These are phyloP conservation scores for Saturnispora bothae DNA, from an alignment of 805 yeast genomes.

Conservation along the genomic window DNA sequence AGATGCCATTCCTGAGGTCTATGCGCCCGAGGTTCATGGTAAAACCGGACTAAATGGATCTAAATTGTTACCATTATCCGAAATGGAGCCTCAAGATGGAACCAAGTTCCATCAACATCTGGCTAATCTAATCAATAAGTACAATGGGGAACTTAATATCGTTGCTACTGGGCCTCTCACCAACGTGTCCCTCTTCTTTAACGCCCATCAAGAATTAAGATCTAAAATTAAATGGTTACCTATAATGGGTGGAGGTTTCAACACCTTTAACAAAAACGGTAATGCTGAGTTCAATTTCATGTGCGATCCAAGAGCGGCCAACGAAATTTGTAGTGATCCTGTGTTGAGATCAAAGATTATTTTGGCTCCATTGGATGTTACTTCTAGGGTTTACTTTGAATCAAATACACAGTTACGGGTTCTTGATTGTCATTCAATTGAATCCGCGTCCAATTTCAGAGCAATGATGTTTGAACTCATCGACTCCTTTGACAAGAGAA, in stretches of 20 bases:
- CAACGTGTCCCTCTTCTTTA: slow-evolving; percentile 49
- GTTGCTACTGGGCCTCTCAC: slow-evolving; percentile 76
- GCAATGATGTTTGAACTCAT: slow-evolving; percentile 44
- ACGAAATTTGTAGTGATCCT: slow-evolving; percentile 39
- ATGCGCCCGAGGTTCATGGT: slow-evolving; percentile 65
- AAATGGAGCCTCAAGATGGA: slow-evolving; percentile 14
- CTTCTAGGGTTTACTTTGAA: slow-evolving; percentile 54
- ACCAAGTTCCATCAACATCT: slow-evolving; percentile 20
- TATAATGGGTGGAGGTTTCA: slow-evolving; percentile 68
- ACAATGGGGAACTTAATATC: slow-evolving; percentile 42
- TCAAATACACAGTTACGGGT: slow-evolving; percentile 30
- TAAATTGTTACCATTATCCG: slow-evolving; percentile 42
- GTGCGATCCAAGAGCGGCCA: slow-evolving; percentile 71
- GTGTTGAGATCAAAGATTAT: slow-evolving; percentile 38
- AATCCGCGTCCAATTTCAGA: slow-evolving; percentile 35
- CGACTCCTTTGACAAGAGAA: slow-evolving; percentile 37
- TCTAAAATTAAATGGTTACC: slow-evolving; percentile 41
- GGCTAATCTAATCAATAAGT: slow-evolving; percentile 16
- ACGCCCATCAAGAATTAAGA: slow-evolving; percentile 43
- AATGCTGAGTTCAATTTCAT: slow-evolving; percentile 68
- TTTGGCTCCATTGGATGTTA: slow-evolving; percentile 57
- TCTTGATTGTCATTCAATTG: slow-evolving; percentile 24
- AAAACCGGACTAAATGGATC: slow-evolving; percentile 72
- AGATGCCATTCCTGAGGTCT: slow-evolving; percentile 31
- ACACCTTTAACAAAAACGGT: slow-evolving; percentile 19